phyloP scores from a whole-genome alignment of 208 protist species.

The Leishmania major region DNA sequence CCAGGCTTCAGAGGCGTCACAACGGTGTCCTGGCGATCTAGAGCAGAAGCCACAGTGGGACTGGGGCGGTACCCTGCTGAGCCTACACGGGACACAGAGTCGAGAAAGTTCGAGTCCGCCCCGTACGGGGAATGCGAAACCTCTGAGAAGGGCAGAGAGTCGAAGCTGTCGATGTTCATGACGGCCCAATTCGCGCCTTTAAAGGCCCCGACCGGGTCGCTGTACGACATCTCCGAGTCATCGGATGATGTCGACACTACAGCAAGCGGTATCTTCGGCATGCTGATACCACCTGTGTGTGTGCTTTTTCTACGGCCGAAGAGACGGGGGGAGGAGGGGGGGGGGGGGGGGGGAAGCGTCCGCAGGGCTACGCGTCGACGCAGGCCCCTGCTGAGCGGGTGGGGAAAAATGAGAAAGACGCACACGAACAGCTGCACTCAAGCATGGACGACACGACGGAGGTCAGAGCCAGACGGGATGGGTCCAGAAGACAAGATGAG shows the following conservation, averaged over 20 bases:
- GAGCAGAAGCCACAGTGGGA: neutral
- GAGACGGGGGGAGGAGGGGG: neutral
- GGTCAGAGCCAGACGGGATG: neutral
- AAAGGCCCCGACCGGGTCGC: slow-evolving; percentile 10
- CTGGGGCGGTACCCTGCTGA: neutral
- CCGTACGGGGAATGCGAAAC: slow-evolving; percentile 42
- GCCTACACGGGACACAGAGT: slow-evolving; percentile 21
- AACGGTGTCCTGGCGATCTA: neutral
- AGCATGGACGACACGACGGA: neutral
- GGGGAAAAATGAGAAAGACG: neutral
- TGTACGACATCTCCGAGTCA: slow-evolving; percentile 6
- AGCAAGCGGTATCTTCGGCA: slow-evolving; percentile 19
- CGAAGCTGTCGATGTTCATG: slow-evolving; percentile 34
- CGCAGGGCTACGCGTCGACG: neutral
- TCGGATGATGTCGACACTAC: slow-evolving; percentile 22
- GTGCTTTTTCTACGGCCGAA: neutral
- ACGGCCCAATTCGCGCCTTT: slow-evolving; percentile 29
- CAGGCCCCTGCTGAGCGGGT: neutral
- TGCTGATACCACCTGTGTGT: slow-evolving; percentile 3
- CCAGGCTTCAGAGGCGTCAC: neutral
- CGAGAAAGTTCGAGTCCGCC: slow-evolving; percentile 33
- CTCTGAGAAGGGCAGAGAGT: slow-evolving; percentile 52
- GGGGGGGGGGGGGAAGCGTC: neutral
- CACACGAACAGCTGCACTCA: neutral
- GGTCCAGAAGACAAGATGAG: neutral